Evolutionary conservation across 1,284 basidiomycete species (phyloP).

Genomic region (Kwoniella shivajii): DNA sequence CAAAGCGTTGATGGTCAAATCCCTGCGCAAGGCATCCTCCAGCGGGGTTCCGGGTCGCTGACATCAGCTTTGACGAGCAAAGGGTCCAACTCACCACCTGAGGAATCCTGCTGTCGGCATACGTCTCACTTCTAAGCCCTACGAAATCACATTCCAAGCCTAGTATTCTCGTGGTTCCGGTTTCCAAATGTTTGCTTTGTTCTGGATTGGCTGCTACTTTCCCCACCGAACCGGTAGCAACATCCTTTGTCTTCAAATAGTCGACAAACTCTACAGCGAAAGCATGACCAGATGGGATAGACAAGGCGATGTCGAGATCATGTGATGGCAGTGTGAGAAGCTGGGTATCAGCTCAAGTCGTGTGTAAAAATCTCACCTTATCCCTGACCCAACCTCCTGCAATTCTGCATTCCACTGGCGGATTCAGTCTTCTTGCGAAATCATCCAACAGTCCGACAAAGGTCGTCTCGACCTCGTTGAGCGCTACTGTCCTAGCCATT

Average conservation of each 20-base stretch:
- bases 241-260: conserved; percentile 63
- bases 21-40: conserved; percentile 87
- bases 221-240: conserved; percentile 64
- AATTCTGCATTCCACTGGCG: conserved; percentile 71
- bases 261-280: conserved; percentile 82
- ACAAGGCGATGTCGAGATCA: conserved; percentile 92
- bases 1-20: conserved; percentile 93
- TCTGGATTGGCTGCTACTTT: conserved; percentile 94
- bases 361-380: conserved; percentile 65
- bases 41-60: conserved; percentile 90
- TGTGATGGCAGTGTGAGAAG: conserved; percentile 79
- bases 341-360: conserved; percentile 56
- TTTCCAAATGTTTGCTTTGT: conserved; percentile 97
- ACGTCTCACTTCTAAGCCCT: conserved; percentile 90
- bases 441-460: conserved; percentile 48
- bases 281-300: conserved; percentile 82
- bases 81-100: conserved; percentile 67
- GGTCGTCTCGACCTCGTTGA: conserved; percentile 38
- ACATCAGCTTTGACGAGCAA: neutral
- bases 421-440: conserved; percentile 35
- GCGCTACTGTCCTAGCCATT: conserved; percentile 21
- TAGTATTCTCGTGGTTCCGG: conserved; percentile 83
- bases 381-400: conserved; percentile 98
- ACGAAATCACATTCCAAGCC: conserved; percentile 92
- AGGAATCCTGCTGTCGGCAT: conserved; percentile 88